These are phyloP conservation scores for Sutorius australiensis DNA, from an alignment of 768 basidiomycete species.

Conservation along the genomic window DNA sequence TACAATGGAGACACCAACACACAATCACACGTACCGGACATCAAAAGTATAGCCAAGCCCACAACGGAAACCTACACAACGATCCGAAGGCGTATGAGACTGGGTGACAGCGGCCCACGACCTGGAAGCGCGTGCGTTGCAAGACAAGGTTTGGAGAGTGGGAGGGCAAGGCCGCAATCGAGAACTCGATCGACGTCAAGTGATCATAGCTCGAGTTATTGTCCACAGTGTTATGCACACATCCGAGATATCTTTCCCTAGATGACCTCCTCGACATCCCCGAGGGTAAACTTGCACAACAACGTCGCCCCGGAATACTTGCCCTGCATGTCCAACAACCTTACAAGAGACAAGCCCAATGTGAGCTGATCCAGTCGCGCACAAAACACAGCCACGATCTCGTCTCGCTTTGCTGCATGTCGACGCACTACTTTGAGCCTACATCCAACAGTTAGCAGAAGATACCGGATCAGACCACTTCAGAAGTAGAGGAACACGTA, in stretches of 20 bases:
- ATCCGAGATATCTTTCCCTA: background rate
- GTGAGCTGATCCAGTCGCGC: slow-evolving; percentile 46
- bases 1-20: background rate
- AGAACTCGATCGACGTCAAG: background rate
- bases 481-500: slow-evolving; percentile 19
- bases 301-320: slow-evolving; percentile 35
- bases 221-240: background rate
- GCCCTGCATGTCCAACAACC: slow-evolving; percentile 49
- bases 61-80: no score
- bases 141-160: no score
- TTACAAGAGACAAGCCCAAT: slow-evolving; percentile 46
- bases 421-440: slow-evolving; percentile 20
- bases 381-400: slow-evolving; percentile 49
- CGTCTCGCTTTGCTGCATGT: slow-evolving; percentile 43
- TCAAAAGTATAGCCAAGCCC: background rate
- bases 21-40: background rate
- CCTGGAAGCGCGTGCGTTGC: no score
- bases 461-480: background rate
- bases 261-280: background rate
- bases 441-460: background rate
- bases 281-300: slow-evolving; percentile 26
- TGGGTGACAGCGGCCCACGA: no score
- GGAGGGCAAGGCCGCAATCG: background rate
- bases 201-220: background rate
- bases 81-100: no score